Evolutionary conservation across 768 basidiomycete species (phyloP), one percentile per base, ranked within the genome.

Genomic region (Lactifluus volemus): DNA sequence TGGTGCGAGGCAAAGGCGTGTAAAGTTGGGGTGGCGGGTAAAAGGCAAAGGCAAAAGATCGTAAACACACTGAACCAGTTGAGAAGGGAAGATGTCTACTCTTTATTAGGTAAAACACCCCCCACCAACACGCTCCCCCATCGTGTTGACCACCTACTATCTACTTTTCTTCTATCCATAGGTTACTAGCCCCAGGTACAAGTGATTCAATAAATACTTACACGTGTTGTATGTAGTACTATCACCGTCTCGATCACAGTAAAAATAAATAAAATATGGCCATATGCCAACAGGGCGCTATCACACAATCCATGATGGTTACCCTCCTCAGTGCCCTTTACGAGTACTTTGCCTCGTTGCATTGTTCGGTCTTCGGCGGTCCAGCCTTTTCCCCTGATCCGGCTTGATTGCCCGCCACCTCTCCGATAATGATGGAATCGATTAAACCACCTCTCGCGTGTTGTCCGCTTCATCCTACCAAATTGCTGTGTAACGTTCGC

Each of bases 11-110:
- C 39, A 64, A 59, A 55, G 62, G 58, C 64, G 63, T 59, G 64
- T 52, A 55, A 49, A 54, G 56, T 54, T 63, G 55, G n/a, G 53
- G 61, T 76, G 74, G 77, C 72, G 76, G 78, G 44, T 9, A 30
- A 55, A 41, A 48, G 60, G 49, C 30, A 45, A 58, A 39, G 56
- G 39, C 10, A 38, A 34, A 34, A 9, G 32, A 34, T 34, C 32
- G 32, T 10, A 36, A 36, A n/a, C n/a, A n/a, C n/a, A n/a, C n/a
- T n/a, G n/a, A n/a, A n/a, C n/a, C n/a, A n/a, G n/a, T n/a, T n/a
- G n/a, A n/a, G n/a, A n/a, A 58, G 39, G 39, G 49, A 52, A 59
- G 32, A 45, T 19, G 50, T 51, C n/a, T 17, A 19, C n/a, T 44
- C 44, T 5, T 17, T 10, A 53, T 59, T 59, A 59, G 32, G 58